phyloP scores from a whole-genome alignment of 2,329 filamentous ascomycete species.

The Fusarium nodosum region DNA sequence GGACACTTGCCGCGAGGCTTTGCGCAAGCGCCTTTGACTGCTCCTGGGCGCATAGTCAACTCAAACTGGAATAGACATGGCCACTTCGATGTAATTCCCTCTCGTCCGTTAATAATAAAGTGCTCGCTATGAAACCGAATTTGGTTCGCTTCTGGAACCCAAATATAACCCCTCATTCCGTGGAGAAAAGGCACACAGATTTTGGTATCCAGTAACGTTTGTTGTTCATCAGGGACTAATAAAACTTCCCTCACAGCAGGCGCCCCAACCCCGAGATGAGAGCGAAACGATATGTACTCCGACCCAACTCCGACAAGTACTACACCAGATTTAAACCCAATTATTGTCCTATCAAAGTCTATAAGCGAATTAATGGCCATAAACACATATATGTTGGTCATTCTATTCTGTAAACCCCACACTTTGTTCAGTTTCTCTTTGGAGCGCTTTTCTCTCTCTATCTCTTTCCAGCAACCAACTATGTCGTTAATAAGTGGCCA shows the following conservation, averaged over 20 bases:
- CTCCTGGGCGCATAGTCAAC: not conserved
- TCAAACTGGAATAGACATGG: not conserved
- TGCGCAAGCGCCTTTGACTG: constrained; percentile 15
- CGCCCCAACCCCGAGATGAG: constrained; percentile 32
- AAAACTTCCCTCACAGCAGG: constrained; percentile 23
- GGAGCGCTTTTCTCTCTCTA: not conserved
- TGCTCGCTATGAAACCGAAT: constrained; percentile 5
- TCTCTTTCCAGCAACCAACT: not conserved
- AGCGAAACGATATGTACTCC: constrained; percentile 29
- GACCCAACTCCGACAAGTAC: constrained; percentile 36
- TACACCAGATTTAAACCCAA: constrained; percentile 31
- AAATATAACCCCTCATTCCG: constrained; percentile 11
- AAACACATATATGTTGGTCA: constrained; percentile 30
- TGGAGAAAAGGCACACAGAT: constrained; percentile 26
- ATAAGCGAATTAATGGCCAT: constrained; percentile 22
- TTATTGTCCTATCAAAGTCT: constrained; percentile 31
- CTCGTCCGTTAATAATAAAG: constrained; percentile 18
- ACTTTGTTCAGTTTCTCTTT: constrained; percentile 1
- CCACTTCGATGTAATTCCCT: constrained; percentile 13
- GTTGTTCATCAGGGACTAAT: constrained; percentile 31
- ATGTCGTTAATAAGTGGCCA: not conserved
- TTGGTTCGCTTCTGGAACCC: constrained; percentile 28
- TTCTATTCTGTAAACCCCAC: constrained; percentile 30
- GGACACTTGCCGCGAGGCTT: constrained; percentile 31
- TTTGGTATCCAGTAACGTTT: not conserved